Conservation (phyloP, 305 asterid genomes). For the Fraxinus sp. region DNA sequence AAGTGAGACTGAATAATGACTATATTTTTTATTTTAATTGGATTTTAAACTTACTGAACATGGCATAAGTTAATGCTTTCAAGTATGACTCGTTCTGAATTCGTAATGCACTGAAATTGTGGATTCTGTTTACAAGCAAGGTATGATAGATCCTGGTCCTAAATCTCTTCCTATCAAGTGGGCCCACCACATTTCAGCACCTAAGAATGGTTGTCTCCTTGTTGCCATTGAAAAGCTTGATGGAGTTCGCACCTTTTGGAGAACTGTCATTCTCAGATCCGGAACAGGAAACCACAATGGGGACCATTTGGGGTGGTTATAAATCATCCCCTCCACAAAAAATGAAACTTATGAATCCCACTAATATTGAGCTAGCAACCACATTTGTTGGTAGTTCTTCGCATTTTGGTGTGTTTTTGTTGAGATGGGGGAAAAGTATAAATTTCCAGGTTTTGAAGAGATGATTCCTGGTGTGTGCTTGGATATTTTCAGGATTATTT, state of each 20-base stretch:
- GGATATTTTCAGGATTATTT: constrained; percentile 33
- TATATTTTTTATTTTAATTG: too few relatives aligned
- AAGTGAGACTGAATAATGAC: too few relatives aligned
- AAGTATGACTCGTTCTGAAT: constrained; percentile 18
- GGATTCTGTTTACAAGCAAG: constrained; percentile 44
- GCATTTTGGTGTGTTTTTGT: constrained; percentile 89
- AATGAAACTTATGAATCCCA: constrained; percentile 81
- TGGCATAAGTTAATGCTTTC: not conserved
- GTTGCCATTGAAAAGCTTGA: constrained; percentile 89
- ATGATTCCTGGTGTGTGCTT: constrained; percentile 66
- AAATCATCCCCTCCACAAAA: constrained; percentile 79
- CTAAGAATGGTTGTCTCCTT: constrained; percentile 89
- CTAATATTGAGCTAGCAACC: constrained; percentile 67
- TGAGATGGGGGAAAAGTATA: constrained; percentile 44
- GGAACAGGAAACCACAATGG: constrained; percentile 83
- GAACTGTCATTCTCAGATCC: constrained; percentile 84
- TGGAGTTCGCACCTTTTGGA: constrained; percentile 72
- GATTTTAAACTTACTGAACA: too few relatives aligned
- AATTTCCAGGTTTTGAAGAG: constrained; percentile 58
- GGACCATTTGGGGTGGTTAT: constrained; percentile 89
- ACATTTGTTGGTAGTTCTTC: constrained; percentile 62
- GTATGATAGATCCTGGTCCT: constrained; percentile 33
- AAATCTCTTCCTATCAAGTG: constrained; percentile 70
- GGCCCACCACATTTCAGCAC: constrained; percentile 96
- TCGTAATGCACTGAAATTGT: constrained; percentile 40